phyloP scores from a whole-genome alignment of 805 yeast species.

The Candida endomychidarum region DNA sequence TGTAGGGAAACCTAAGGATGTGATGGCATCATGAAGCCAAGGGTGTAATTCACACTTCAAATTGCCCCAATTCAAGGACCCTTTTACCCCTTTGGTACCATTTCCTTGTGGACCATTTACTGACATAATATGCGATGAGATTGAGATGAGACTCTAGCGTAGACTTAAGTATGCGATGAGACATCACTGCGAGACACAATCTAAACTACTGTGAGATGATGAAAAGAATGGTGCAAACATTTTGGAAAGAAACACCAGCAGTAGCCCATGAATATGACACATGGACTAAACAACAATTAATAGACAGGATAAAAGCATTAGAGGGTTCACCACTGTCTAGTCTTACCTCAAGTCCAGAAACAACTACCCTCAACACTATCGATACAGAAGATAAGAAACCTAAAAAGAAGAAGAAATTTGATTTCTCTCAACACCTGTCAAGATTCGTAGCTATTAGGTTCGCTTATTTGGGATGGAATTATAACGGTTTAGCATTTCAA shows the following conservation, averaged over 20 bases:
- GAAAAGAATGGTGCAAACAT: slow-evolving; percentile 23
- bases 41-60: slow-evolving; percentile 55
- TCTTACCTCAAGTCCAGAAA: not conserved
- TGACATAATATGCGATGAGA: slow-evolving; percentile 10
- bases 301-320: slow-evolving; percentile 54
- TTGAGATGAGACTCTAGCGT: too few species aligned
- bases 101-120: too few species aligned
- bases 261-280: slow-evolving; percentile 39
- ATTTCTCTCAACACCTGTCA: slow-evolving; percentile 59
- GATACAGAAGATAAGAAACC: not conserved
- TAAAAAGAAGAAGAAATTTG: slow-evolving; percentile 49
- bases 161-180: slow-evolving; percentile 10
- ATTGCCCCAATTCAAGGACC: slow-evolving; percentile 61
- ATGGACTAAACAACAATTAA: slow-evolving; percentile 69
- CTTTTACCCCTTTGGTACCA: too few species aligned
- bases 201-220: too few species aligned
- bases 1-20: slow-evolving; percentile 67
- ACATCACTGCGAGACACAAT: too few species aligned
- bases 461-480: slow-evolving; percentile 92
- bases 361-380: not conserved
- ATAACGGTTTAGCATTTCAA: slow-evolving; percentile 87
- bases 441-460: slow-evolving; percentile 79
- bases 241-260: slow-evolving; percentile 17
- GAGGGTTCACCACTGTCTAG: slow-evolving; percentile 34
- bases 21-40: slow-evolving; percentile 71